Base-by-base conservation (phyloP, 176 grass and related monocot species). In the Themeda triandra region DNA sequence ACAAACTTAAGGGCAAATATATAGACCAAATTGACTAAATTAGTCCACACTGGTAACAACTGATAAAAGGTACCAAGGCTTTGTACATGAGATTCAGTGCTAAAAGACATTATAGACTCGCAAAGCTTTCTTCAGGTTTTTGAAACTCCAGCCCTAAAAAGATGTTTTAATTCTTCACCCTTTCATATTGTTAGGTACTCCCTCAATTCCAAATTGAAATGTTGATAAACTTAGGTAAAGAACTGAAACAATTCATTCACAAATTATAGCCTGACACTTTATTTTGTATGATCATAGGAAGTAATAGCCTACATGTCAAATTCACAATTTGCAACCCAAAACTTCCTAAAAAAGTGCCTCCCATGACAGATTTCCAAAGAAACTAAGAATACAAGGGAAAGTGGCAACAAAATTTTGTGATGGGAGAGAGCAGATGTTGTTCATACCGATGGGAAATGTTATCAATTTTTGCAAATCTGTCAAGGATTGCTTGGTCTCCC, bases 391-490 rank as follows among this genome's bases (percentile, higher is more conserved):
- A 82, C 40, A 56, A 68, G 1, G 42, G 53, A 74, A 39, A 44
- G 36, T 30, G 60, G 80, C 32, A 75, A 39, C 10, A 85, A 70
- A 84, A 53, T 1, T 15, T 4, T 2, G 5, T 48, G 44, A 28
- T 46, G 10, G 35, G 28, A 41, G 29, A 33, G 40, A 77, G 35
- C 65, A 89, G 13, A 82, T 89, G 54, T 41, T 85, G 66, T 54
- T 9, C 83, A 82, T 94, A 96, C 96, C 90, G 89, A 49, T 86
- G 78, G 30, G 87, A 80, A 68, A 96, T 25, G 63, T 79, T 88
- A 30, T 92, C 93, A 82, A 99, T 88, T 88, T 96, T 99, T 3
- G 62, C 41, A 69, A 99, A 99, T 89, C 85, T 93, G 56, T 96
- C 96, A 35, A 96, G 81, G 36, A 98, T 86, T 80, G 37, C 31